Conservation (phyloP, 805 yeast genomes). For the Nakazawaea sp. region DNA sequence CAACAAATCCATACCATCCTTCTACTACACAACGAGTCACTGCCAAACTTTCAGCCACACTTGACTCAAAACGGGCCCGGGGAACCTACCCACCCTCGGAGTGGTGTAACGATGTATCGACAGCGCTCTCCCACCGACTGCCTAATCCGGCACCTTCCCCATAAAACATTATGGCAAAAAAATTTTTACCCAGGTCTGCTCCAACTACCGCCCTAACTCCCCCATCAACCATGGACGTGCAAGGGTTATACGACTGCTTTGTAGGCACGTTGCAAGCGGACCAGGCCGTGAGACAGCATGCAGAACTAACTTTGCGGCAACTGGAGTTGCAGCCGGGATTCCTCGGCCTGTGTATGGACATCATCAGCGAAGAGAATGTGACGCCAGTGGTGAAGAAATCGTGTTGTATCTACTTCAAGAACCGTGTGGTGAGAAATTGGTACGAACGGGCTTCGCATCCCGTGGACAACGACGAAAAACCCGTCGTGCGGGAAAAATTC, state of each 20-base stretch:
- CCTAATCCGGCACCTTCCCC: too few species aligned
- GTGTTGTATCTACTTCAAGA: slow-evolving; percentile 84
- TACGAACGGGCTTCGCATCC: slow-evolving; percentile 20
- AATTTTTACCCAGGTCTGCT: too few species aligned
- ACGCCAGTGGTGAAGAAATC: slow-evolving; percentile 59
- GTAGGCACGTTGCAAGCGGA: slow-evolving; percentile 72
- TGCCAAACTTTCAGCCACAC: too few species aligned
- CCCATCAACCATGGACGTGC: slow-evolving; percentile 69
- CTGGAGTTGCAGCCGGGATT: slow-evolving; percentile 64
- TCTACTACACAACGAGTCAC: too few species aligned
- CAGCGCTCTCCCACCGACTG: too few species aligned
- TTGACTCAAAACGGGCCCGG: too few species aligned
- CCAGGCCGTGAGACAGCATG: slow-evolving; percentile 51
- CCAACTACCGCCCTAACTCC: too few species aligned
- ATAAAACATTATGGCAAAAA: too few species aligned
- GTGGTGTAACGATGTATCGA: too few species aligned
- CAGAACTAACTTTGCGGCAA: slow-evolving; percentile 60
- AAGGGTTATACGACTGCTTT: slow-evolving; percentile 65
- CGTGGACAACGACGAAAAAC: slow-evolving; percentile 68
- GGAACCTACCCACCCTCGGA: too few species aligned
- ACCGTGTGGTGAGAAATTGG: slow-evolving; percentile 68
- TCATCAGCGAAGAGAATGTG: slow-evolving; percentile 48
- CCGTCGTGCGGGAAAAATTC: slow-evolving; percentile 61
- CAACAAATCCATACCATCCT: too few species aligned
- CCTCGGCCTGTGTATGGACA: slow-evolving; percentile 75